phyloP scores from a whole-genome alignment of 75 land plant species.

The Ceratopteris richardii region DNA sequence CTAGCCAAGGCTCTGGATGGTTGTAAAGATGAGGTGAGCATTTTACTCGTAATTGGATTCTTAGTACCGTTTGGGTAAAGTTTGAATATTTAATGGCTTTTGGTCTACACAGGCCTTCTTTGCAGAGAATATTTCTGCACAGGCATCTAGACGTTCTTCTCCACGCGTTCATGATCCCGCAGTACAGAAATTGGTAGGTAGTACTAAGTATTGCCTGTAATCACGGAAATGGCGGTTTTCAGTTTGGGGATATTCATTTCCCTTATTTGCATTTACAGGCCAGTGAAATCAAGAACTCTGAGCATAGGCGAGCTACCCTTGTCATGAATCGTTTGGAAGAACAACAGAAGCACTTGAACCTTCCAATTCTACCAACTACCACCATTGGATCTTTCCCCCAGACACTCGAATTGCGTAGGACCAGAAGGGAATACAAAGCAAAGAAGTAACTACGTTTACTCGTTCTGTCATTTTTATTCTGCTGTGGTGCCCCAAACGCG shows the following conservation, averaged over 20 bases:
- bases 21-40: slow-evolving; percentile 48
- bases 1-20: slow-evolving; percentile 56
- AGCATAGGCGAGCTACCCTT: slow-evolving; percentile 53
- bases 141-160: slow-evolving; percentile 66
- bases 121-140: slow-evolving; percentile 71
- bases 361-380: slow-evolving; percentile 66
- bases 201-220: too few species aligned
- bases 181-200: slow-evolving; percentile 78
- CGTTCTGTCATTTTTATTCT: not conserved
- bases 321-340: slow-evolving; percentile 51
- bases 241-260: too few species aligned
- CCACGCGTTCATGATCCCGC: slow-evolving; percentile 67
- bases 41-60: not conserved
- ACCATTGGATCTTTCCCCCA: slow-evolving; percentile 78
- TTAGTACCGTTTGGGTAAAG: too few species aligned
- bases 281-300: slow-evolving; percentile 51
- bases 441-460: slow-evolving; percentile 30
- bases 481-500: too few species aligned
- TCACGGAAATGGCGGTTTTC: too few species aligned
- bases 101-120: slow-evolving; percentile 46
- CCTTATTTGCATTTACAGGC: too few species aligned
- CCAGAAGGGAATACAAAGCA: slow-evolving; percentile 63
- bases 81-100: too few species aligned
- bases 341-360: slow-evolving; percentile 63
- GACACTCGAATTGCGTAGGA: slow-evolving; percentile 58